Percentiles rank a stretch among this genome's conserved stretches.
phyloP scores from a whole-genome alignment of 1,284 basidiomycete species.

The Pholiota adiposa region DNA sequence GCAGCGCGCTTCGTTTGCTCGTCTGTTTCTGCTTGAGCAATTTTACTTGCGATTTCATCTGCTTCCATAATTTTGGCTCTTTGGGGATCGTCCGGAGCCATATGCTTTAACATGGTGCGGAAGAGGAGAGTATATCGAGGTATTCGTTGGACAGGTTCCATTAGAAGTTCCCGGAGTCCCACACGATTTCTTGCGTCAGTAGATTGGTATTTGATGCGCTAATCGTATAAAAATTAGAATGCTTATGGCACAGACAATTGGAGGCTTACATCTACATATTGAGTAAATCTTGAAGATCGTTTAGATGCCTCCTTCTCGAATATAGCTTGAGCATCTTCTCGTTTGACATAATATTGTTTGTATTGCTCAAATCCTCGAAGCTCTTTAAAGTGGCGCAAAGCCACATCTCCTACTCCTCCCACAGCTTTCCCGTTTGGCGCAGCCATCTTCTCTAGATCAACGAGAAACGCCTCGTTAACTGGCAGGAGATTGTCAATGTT shows the following conservation, averaged over 20 bases:
- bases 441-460: slow-evolving; percentile 82
- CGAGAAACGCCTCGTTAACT: slow-evolving; percentile 86
- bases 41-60: slow-evolving; percentile 85
- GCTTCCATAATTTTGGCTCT: slow-evolving; percentile 86
- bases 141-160: slow-evolving; percentile 99
- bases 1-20: slow-evolving; percentile 90
- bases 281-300: slow-evolving; percentile 76
- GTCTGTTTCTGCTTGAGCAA: slow-evolving; percentile 92
- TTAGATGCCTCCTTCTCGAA: slow-evolving; percentile 85
- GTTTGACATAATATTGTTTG: slow-evolving; percentile 88
- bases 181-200: slow-evolving; percentile 84
- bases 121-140: slow-evolving; percentile 95
- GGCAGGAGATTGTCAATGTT: slow-evolving; percentile 91
- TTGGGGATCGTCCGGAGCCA: slow-evolving; percentile 79
- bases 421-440: slow-evolving; percentile 60
- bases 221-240: slow-evolving; percentile 14
- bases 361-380: slow-evolving; percentile 88
- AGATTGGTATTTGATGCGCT: slow-evolving; percentile 90
- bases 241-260: slow-evolving; percentile 10
- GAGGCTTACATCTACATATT: slow-evolving; percentile 80
- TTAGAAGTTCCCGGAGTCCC: slow-evolving; percentile 92
- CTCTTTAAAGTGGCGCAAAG: slow-evolving; percentile 83
- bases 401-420: slow-evolving; percentile 83
- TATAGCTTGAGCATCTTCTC: slow-evolving; percentile 91
- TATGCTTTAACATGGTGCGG: slow-evolving; percentile 87